Conservation (phyloP, 768 basidiomycete genomes). For the Suillus weaverae region DNA sequence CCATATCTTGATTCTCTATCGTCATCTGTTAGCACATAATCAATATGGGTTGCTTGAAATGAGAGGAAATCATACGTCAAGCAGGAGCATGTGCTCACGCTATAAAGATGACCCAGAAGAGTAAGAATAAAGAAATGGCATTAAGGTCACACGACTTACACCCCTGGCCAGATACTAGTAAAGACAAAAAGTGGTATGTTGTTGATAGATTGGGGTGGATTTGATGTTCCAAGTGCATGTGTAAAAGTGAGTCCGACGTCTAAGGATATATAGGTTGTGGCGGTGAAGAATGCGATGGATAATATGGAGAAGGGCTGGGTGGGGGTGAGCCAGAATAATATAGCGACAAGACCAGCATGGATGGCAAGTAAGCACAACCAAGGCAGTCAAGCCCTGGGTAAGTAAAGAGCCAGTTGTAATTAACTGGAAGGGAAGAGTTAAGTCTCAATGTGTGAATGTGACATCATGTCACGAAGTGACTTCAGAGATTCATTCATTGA, state of each 20-base stretch:
- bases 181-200: conserved; percentile 81
- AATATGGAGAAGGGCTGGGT: conserved; percentile 64
- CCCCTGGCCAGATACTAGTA: conserved; percentile 76
- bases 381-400: conserved; percentile 68
- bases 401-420: conserved; percentile 79
- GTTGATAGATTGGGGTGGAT: conserved; percentile 54
- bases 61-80: conserved; percentile 29
- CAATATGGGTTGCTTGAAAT: background rate
- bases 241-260: conserved; percentile 78
- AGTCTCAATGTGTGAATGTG: conserved; percentile 1
- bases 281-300: conserved; percentile 58
- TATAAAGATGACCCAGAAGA: conserved; percentile 24
- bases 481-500: too few relatives aligned
- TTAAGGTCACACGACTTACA: conserved; percentile 44
- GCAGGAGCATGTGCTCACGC: conserved; percentile 46
- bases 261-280: conserved; percentile 80
- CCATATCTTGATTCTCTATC: conserved; percentile 46
- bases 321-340: conserved; percentile 63
- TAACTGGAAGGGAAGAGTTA: conserved; percentile 78
- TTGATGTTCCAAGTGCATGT: conserved; percentile 54
- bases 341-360: conserved; percentile 75
- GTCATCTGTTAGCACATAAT: conserved; percentile 41
- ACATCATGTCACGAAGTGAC: background rate
- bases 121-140: background rate
- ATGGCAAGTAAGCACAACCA: conserved; percentile 74